Evolutionary conservation across 2,329 filamentous ascomycete genomes (phyloP).

Genomic region (Verticillium dahliae): DNA sequence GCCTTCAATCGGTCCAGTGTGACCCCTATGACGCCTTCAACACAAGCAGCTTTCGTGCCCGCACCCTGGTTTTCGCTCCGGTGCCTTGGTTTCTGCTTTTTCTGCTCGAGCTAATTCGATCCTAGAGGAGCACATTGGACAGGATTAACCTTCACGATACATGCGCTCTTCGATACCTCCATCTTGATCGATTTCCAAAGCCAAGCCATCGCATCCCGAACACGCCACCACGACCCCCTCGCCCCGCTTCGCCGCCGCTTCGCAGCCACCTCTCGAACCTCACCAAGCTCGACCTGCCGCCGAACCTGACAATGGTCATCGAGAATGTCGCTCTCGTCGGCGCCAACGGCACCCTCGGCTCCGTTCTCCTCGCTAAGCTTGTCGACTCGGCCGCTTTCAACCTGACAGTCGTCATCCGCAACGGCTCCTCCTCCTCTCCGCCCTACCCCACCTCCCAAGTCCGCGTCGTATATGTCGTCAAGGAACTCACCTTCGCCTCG

Average conservation of each 20-base stretch:
- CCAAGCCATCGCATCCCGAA: not conserved
- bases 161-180: not conserved
- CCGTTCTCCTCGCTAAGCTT: constrained; percentile 23
- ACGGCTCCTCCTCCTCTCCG: constrained; percentile 20
- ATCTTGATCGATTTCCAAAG: not conserved
- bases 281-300: not conserved
- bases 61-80: not conserved
- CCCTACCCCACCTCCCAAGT: constrained; percentile 10
- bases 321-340: constrained; percentile 29
- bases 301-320: constrained; percentile 16
- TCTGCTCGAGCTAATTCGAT: not conserved
- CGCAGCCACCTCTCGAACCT: not conserved
- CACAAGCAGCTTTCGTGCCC: not conserved
- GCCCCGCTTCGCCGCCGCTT: not conserved
- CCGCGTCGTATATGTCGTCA: constrained; percentile 18
- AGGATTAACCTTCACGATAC: not conserved
- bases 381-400: constrained; percentile 19
- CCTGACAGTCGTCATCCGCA: constrained; percentile 25
- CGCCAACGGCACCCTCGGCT: constrained; percentile 28
- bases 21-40: not conserved
- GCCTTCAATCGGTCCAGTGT: not conserved
- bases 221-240: not conserved
- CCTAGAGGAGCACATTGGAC: not conserved
- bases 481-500: constrained; percentile 20
- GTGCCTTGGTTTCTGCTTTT: not conserved